Percentiles rank a stretch among this genome's conserved stretches.
Conservation (phyloP, 2,329 filamentous ascomycete species). For the Paramyrothecium sp. region DNA sequence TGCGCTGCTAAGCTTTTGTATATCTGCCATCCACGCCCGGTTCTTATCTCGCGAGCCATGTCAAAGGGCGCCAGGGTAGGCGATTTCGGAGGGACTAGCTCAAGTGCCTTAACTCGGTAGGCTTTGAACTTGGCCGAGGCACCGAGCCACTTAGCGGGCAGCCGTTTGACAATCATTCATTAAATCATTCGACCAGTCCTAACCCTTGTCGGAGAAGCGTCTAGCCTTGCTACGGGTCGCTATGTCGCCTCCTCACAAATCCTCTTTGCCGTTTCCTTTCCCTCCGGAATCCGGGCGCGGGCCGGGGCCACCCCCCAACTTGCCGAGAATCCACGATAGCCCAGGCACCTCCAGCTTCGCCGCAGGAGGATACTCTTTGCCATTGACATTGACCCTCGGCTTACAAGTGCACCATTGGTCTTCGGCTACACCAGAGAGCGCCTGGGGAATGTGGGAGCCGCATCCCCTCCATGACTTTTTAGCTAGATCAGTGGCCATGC, state of each 20-base stretch:
- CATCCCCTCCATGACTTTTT: constrained; percentile 50
- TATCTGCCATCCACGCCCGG: too few relatives aligned
- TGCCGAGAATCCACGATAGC: constrained; percentile 32
- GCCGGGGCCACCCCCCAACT: constrained; percentile 13
- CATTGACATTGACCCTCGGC: constrained; percentile 40
- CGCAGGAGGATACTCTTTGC: constrained; percentile 44
- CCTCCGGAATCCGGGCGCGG: background rate
- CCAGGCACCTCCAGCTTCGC: constrained; percentile 38
- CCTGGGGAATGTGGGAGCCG: constrained; percentile 43
- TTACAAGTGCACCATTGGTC: constrained; percentile 47
- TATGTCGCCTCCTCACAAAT: background rate
- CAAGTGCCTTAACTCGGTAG: background rate
- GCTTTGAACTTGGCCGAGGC: background rate
- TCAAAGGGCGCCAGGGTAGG: background rate
- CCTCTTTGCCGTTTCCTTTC: background rate
- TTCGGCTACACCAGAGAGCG: constrained; percentile 41
- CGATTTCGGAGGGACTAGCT: background rate
- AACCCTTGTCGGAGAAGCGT: too few relatives aligned
- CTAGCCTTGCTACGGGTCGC: background rate
- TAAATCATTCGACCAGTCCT: too few relatives aligned
- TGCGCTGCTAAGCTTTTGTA: too few relatives aligned
- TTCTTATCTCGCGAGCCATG: constrained; percentile 1
- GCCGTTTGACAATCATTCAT: too few relatives aligned
- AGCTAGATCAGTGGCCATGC: constrained; percentile 23
- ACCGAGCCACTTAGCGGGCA: background rate